A percentile compares a stretch with the other conserved stretches of the same genome.
Conservation (phyloP, 2,329 filamentous ascomycete genomes). For the Aspergillus eucalypticola region DNA sequence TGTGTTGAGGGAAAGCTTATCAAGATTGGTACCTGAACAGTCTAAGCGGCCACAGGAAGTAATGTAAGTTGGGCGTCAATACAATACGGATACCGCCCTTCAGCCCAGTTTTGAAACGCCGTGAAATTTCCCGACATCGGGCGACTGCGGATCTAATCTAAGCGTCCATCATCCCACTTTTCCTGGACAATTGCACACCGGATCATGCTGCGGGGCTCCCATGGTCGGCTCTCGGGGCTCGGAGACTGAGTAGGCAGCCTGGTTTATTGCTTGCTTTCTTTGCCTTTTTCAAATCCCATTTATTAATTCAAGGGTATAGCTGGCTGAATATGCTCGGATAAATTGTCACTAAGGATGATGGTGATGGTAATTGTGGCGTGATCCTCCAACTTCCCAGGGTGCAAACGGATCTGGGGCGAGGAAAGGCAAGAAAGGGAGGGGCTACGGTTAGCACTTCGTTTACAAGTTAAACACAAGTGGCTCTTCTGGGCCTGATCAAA, state of each 20-base stretch:
- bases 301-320: background rate
- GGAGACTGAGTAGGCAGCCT: background rate
- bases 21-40: background rate
- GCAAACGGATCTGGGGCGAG: background rate
- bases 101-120: background rate
- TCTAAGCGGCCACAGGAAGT: background rate
- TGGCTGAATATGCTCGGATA: too few relatives aligned
- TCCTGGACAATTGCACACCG: constrained; percentile 10
- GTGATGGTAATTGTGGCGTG: background rate
- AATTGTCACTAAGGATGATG: too few relatives aligned
- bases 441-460: background rate
- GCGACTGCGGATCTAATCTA: constrained; percentile 26
- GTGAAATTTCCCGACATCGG: constrained; percentile 25
- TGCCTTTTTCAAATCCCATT: background rate
- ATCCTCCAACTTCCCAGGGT: background rate
- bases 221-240: constrained; percentile 1
- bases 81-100: background rate
- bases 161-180: constrained; percentile 14
- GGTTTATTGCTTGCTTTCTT: background rate
- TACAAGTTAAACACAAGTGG: background rate
- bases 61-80: background rate
- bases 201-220: constrained; percentile 6
- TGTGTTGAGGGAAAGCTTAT: background rate
- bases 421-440: too few relatives aligned
- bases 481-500: background rate